Conservation (phyloP, 1,284 basidiomycete genomes). For the Earliella scabrosa region DNA sequence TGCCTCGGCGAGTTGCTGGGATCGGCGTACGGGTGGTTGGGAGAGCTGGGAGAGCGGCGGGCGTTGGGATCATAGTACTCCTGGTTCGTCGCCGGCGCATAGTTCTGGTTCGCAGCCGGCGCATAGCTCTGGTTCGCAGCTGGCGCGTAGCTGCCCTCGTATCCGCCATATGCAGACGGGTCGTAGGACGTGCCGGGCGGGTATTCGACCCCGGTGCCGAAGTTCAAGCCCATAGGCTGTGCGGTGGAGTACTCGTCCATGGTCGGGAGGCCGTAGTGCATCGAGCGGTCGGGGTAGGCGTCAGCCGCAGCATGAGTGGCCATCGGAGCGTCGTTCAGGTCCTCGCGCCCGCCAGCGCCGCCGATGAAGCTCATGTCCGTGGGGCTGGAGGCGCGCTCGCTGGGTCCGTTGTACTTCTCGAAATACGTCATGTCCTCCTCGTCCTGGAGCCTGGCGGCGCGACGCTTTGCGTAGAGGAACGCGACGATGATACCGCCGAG, state of each 20-base stretch:
- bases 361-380: conserved; percentile 18
- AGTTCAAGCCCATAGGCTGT: conserved; percentile 3
- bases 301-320: conserved; percentile 27
- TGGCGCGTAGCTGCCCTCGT: conserved; percentile 22
- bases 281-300: conserved; percentile 38
- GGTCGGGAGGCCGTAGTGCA: conserved; percentile 34
- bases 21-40: conserved; percentile 35
- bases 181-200: conserved; percentile 18
- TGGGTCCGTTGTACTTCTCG: conserved; percentile 32
- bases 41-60: conserved; percentile 7
- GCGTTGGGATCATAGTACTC: conserved; percentile 13
- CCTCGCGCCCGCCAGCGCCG: conserved; percentile 16
- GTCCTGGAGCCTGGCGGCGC: conserved; percentile 29
- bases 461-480: conserved; percentile 24
- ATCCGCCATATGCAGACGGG: conserved; percentile 27
- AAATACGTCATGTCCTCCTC: conserved; percentile 38
- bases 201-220: background rate
- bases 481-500: conserved; percentile 24
- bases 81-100: conserved; percentile 6
- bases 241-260: conserved; percentile 21
- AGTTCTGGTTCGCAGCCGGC: conserved; percentile 11
- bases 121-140: conserved; percentile 11
- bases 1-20: conserved; percentile 29
- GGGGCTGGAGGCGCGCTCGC: conserved; percentile 4
- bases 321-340: conserved; percentile 29